These are phyloP conservation scores for Aspergillus nanangensis DNA, from an alignment of 495 filamentous ascomycete species.

Conservation along the genomic window DNA sequence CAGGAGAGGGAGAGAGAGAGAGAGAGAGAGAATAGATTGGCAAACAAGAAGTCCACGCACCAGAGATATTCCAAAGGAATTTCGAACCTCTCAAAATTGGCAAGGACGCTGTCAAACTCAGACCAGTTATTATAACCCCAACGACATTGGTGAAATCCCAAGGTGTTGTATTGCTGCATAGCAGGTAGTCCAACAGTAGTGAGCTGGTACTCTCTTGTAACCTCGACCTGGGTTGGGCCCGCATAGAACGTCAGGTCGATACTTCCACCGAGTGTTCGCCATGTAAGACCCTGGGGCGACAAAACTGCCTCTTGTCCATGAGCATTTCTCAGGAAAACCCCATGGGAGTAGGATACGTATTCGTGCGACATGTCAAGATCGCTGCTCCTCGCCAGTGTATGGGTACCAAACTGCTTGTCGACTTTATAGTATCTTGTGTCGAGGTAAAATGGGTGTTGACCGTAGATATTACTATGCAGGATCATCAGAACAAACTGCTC, in stretches of 20 bases:
- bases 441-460: constrained; percentile 57
- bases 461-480: constrained; percentile 53
- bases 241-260: constrained; percentile 62
- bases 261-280: constrained; percentile 64
- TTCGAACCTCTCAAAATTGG: constrained; percentile 53
- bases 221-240: constrained; percentile 51
- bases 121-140: constrained; percentile 64
- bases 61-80: constrained; percentile 69
- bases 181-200: constrained; percentile 55
- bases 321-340: constrained; percentile 58
- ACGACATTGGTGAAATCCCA: constrained; percentile 62
- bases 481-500: not conserved
- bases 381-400: constrained; percentile 50
- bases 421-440: constrained; percentile 63
- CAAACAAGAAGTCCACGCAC: constrained; percentile 26
- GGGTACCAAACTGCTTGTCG: constrained; percentile 40
- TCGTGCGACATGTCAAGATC: constrained; percentile 47
- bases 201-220: constrained; percentile 53
- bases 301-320: constrained; percentile 76
- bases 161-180: constrained; percentile 60
- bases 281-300: constrained; percentile 62
- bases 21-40: too few species aligned
- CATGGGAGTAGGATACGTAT: constrained; percentile 60
- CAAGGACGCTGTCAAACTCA: constrained; percentile 48
- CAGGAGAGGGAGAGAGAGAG: too few species aligned